Conservation (phyloP, 345 rosid species). For the Pseudoturritis turrita region DNA sequence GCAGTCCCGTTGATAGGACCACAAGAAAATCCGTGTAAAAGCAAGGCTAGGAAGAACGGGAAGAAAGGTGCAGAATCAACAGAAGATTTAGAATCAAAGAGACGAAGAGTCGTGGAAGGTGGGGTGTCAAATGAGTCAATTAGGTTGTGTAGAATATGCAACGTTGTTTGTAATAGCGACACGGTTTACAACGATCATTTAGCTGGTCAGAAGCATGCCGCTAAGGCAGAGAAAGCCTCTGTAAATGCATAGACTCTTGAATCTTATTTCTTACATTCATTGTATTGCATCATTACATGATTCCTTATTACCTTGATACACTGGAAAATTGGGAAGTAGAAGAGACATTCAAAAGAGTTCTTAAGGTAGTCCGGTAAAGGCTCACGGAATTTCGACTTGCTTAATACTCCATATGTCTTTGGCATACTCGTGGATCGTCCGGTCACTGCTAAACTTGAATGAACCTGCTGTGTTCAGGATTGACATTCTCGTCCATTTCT, state of each 20-base stretch:
- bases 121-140: slow-evolving; percentile 43
- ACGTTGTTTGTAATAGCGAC: slow-evolving; percentile 50
- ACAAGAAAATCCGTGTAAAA: slow-evolving; percentile 24
- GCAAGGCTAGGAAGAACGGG: slow-evolving; percentile 28
- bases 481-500: slow-evolving; percentile 82
- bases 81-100: slow-evolving; percentile 41
- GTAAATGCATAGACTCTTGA: background rate
- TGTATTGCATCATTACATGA: slow-evolving; percentile 10
- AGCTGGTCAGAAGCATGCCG: slow-evolving; percentile 41
- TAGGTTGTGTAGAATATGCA: slow-evolving; percentile 42
- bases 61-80: slow-evolving; percentile 24
- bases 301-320: slow-evolving; percentile 23
- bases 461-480: slow-evolving; percentile 83
- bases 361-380: background rate
- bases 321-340: background rate
- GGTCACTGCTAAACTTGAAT: slow-evolving; percentile 82
- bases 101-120: slow-evolving; percentile 34
- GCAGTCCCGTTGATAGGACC: slow-evolving; percentile 30
- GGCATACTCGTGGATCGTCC: slow-evolving; percentile 78
- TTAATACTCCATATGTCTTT: slow-evolving; percentile 66
- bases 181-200: slow-evolving; percentile 37
- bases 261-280: slow-evolving; percentile 8
- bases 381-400: slow-evolving; percentile 47
- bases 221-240: slow-evolving; percentile 18
- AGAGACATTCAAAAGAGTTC: background rate